phyloP scores from a whole-genome alignment of 176 grass and related monocot species.

The Ensete glaucum region DNA sequence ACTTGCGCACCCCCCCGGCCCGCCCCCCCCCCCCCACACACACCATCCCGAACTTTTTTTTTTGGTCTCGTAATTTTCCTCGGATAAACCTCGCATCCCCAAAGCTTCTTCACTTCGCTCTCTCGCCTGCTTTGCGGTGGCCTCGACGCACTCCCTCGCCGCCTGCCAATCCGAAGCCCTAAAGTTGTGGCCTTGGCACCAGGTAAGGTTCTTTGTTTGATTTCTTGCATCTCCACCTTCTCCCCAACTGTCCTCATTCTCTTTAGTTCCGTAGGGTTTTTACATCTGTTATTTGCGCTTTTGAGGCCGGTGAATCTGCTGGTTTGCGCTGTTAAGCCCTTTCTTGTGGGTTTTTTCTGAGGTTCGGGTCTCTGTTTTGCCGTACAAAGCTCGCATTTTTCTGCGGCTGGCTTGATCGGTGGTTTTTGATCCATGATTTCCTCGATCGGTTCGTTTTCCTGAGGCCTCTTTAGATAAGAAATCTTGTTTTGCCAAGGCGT shows the following conservation, averaged over 20 bases:
- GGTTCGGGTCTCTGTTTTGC: background rate
- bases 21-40: background rate
- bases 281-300: background rate
- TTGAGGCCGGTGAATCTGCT: background rate
- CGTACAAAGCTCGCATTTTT: background rate
- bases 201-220: background rate
- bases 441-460: background rate
- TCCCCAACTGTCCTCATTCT: background rate
- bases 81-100: background rate
- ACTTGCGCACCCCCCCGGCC: background rate
- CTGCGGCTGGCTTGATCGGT: background rate
- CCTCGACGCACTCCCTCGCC: background rate
- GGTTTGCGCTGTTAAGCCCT: background rate
- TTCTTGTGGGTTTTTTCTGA: background rate
- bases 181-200: background rate
- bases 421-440: background rate
- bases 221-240: background rate
- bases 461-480: background rate
- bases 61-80: background rate
- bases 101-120: background rate
- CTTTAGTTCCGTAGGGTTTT: background rate
- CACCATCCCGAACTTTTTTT: background rate
- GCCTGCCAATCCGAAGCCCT: background rate
- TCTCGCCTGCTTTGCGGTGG: background rate
- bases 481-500: background rate